Evolutionary conservation across 257 asterid genomes (phyloP).

Genomic region (Eustoma russellianum): DNA sequence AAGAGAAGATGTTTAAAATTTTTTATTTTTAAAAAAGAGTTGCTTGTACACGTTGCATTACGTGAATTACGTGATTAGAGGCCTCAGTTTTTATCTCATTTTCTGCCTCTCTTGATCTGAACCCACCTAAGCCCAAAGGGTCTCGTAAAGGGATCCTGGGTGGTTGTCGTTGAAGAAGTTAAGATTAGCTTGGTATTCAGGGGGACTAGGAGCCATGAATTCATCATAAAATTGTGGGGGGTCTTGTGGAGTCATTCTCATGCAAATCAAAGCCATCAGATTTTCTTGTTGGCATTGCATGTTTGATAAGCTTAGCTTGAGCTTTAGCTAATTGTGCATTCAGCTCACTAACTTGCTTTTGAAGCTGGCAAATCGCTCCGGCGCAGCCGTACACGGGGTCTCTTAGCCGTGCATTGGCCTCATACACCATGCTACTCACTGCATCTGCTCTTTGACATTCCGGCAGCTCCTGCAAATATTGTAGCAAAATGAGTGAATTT

Average conservation of each 20-base stretch:
- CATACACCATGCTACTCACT: conserved; percentile 82
- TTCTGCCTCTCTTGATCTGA: too few relatives aligned
- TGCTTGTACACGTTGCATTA: too few relatives aligned
- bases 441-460: conserved; percentile 63
- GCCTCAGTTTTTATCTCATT: too few relatives aligned
- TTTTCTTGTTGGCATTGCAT: conserved; percentile 63
- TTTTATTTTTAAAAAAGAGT: too few relatives aligned
- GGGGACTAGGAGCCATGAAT: conserved; percentile 8
- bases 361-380: conserved; percentile 67
- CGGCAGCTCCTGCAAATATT: conserved; percentile 45
- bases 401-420: conserved; percentile 65
- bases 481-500: neutral
- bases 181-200: conserved; percentile 22
- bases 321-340: conserved; percentile 64
- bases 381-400: conserved; percentile 84
- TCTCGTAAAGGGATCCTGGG: conserved; percentile 34
- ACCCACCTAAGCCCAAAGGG: conserved; percentile 49
- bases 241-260: conserved; percentile 35
- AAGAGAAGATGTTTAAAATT: too few relatives aligned
- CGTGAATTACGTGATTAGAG: too few relatives aligned
- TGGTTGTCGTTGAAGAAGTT: conserved; percentile 34
- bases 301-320: conserved; percentile 53
- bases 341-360: conserved; percentile 54
- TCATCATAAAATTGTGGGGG: conserved; percentile 19
- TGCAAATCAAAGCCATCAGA: conserved; percentile 56